A percentile compares a stretch with the other conserved stretches of the same genome.
Conservation (phyloP, 305 asterid genomes). For the Solanum hybrid region DNA sequence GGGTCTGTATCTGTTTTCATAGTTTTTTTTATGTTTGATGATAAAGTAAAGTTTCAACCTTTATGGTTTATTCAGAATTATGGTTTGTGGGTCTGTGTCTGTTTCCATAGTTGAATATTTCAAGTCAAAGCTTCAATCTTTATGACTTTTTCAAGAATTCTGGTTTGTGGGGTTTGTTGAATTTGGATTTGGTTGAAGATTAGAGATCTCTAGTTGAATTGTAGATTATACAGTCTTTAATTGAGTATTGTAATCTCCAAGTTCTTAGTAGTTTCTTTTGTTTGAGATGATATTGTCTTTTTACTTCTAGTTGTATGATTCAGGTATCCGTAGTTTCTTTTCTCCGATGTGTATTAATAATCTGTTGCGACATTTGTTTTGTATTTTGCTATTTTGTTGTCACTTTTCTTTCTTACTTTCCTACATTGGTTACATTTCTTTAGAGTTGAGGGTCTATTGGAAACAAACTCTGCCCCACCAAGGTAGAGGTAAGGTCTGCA, state of each 20-base stretch:
- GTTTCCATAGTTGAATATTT: constrained; percentile 12
- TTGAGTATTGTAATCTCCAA: constrained; percentile 10
- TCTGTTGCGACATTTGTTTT: background rate
- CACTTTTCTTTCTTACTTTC: background rate
- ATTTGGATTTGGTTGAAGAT: background rate
- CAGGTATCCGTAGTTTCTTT: background rate
- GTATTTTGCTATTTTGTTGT: background rate
- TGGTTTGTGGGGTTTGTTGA: constrained; percentile 38
- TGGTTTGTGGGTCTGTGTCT: background rate
- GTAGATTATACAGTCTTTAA: constrained; percentile 11
- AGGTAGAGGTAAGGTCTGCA: background rate
- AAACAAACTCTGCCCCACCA: background rate
- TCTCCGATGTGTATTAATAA: background rate
- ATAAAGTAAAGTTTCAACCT: constrained; percentile 24
- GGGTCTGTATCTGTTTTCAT: constrained; percentile 1
- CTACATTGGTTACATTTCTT: background rate
- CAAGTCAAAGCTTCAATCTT: constrained; percentile 21
- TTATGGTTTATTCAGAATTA: background rate
- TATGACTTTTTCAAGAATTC: constrained; percentile 27
- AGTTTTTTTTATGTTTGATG: constrained; percentile 15
- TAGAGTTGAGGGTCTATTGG: background rate
- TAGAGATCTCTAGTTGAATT: constrained; percentile 10
- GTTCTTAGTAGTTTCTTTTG: constrained; percentile 25
- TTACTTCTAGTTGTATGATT: background rate
- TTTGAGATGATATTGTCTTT: constrained; percentile 15